Base-by-base conservation (phyloP, 192 early-diverging fungal species). In the Coemansia aciculifera region DNA sequence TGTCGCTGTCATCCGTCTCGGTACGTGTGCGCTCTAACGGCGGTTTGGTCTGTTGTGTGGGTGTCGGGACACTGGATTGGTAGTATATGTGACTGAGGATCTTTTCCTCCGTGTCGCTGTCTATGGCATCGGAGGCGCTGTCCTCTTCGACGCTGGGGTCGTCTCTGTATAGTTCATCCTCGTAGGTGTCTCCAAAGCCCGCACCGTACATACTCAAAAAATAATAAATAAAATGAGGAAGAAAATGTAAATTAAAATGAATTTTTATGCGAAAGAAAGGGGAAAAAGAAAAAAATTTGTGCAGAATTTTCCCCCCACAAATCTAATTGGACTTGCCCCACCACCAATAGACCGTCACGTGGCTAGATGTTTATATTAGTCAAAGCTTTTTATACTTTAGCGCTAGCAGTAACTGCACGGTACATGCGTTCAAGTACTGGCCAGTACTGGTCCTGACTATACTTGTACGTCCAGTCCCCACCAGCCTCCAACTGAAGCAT, bases 391-490 rank as follows among this genome's bases (percentile, higher is more conserved):
- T 52, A 52, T 49, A 51, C 48, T n/a, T n/a, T 11, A 7, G 52
- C 24, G 12, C 31, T 31, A 21, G 57, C 31, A 59, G 17, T 23
- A 4, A 19, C 34, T 13, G 19, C 36, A 21, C 13, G 32, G 65
- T 77, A 77, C 44, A 56, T 62, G 38, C 68, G 61, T 39, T 71
- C 72, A 34, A 79, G 72, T 46, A 68, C 72, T 10, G 57, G 68
- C 94, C 93, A 94, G 67, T 94, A 95, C 5, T 63, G 67, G 8
- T 89, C 84, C 63, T 87, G 86, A 24, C 88, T 59, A 63, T 82
- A 93, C 38, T 84, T 86, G 79, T 89, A 96, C 32, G 81, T 71
- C 63, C 83, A 88, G 1, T 72, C 51, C 4, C 94, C 94, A 17
- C 93, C 93, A 75, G 84, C 94, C 31, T 88, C 86, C 1, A 36